These are phyloP conservation scores for Rubia balearica DNA, from an alignment of 305 asterid genomes.

Conservation along the genomic window DNA sequence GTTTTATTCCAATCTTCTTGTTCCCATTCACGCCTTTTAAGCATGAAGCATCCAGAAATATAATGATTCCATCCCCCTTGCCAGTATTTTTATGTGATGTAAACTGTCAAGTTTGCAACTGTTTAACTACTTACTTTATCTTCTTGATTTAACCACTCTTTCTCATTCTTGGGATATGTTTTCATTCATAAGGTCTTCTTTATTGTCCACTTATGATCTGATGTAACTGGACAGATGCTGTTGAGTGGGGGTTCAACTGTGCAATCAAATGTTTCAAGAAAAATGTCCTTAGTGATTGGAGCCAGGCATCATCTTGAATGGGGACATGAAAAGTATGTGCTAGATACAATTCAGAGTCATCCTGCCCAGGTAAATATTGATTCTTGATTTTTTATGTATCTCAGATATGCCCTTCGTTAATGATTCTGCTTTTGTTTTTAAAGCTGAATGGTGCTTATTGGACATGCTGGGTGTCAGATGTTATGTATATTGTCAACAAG, in stretches of 20 bases:
- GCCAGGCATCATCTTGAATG: conserved; percentile 91
- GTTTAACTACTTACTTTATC: neutral
- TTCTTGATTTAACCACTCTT: neutral
- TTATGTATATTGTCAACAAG: neutral
- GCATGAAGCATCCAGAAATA: neutral
- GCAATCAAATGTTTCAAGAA: conserved; percentile 45
- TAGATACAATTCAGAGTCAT: conserved; percentile 88
- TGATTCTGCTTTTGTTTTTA: neutral
- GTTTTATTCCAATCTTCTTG: neutral
- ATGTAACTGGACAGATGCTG: conserved; percentile 41
- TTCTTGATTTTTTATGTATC: neutral
- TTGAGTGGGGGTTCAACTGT: conserved; percentile 62
- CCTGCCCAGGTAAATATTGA: conserved; percentile 69
- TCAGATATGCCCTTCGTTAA: neutral
- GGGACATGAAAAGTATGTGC: conserved; percentile 89
- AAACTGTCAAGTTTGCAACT: no score
- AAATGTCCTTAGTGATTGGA: conserved; percentile 76
- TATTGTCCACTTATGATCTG: neutral
- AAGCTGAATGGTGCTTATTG: neutral
- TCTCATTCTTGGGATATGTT: neutral
- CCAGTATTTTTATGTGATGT: neutral
- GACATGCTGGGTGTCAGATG: neutral
- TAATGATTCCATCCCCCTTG: neutral
- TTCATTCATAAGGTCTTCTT: neutral
- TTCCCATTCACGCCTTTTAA: neutral